These are phyloP conservation scores for Auricularia cornea DNA, from an alignment of 768 basidiomycete species.

Conservation along the genomic window DNA sequence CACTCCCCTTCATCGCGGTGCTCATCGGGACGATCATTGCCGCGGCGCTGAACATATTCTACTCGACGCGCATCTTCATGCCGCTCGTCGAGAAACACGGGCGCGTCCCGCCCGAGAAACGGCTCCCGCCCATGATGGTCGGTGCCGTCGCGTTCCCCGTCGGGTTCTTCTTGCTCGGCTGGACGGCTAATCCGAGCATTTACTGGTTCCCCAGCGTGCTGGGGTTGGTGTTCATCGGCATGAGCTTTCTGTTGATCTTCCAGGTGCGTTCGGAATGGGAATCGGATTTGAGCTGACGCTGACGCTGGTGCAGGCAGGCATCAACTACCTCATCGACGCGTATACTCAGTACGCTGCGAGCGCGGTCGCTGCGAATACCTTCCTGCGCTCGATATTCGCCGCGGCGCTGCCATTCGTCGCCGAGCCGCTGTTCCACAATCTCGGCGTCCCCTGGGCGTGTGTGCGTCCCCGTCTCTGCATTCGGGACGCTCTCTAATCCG, in stretches of 20 bases:
- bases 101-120: slow-evolving; percentile 20
- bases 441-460: slow-evolving; percentile 16
- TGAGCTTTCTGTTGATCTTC: slow-evolving; percentile 24
- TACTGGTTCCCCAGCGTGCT: slow-evolving; percentile 19
- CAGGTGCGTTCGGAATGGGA: not conserved
- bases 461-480: not conserved
- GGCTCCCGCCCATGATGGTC: slow-evolving; percentile 27
- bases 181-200: slow-evolving; percentile 17
- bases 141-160: slow-evolving; percentile 24
- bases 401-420: slow-evolving; percentile 23
- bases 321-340: slow-evolving; percentile 22
- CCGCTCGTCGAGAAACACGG: slow-evolving; percentile 16
- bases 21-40: slow-evolving; percentile 24
- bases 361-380: slow-evolving; percentile 22
- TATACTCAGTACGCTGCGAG: slow-evolving; percentile 22
- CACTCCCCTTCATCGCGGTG: slow-evolving; percentile 23
- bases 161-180: slow-evolving; percentile 23
- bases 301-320: slow-evolving; percentile 13
- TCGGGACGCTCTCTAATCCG: not conserved
- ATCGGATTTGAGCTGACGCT: too few relatives aligned
- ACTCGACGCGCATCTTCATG: slow-evolving; percentile 17
- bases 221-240: slow-evolving; percentile 22
- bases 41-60: slow-evolving; percentile 20
- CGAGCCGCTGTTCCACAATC: slow-evolving; percentile 21
- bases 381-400: slow-evolving; percentile 21